Conservation (phyloP, 495 filamentous ascomycete genomes). For the Aspergillus nanangensis region DNA sequence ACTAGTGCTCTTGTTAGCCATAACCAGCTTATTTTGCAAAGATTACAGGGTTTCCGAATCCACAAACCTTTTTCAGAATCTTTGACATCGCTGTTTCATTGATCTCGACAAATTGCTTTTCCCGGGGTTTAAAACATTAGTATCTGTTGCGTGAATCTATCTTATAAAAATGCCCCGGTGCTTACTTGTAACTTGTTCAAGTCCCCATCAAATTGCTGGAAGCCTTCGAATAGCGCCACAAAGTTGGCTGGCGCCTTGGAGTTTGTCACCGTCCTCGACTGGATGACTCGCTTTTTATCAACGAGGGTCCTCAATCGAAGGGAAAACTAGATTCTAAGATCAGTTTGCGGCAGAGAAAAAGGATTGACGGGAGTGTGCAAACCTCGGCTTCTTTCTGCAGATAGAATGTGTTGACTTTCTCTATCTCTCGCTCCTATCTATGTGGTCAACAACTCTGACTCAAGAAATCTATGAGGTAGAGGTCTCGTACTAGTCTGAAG, state of each 20-base stretch:
- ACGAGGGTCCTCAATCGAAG: conserved; percentile 84
- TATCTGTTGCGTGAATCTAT: background rate
- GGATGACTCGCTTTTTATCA: conserved; percentile 88
- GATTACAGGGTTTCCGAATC: background rate
- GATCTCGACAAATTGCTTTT: conserved; percentile 91
- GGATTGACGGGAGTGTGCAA: conserved; percentile 12
- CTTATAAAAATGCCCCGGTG: background rate
- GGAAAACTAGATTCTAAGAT: conserved; percentile 62
- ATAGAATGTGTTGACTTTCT: conserved; percentile 98
- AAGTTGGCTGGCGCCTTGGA: conserved; percentile 89
- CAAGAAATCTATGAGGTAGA: background rate
- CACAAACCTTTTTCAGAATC: conserved; percentile 85
- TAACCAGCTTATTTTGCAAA: conserved; percentile 3
- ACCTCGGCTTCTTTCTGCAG: conserved; percentile 98
- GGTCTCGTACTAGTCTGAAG: conserved; percentile 72
- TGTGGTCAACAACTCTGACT: conserved; percentile 5
- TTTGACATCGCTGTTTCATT: conserved; percentile 97
- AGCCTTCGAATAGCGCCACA: conserved; percentile 88
- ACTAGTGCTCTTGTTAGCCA: conserved; percentile 44
- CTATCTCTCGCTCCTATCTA: conserved; percentile 84
- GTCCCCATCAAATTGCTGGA: conserved; percentile 94
- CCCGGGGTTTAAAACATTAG: conserved; percentile 1
- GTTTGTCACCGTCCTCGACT: conserved; percentile 65
- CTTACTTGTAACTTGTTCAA: conserved; percentile 84
- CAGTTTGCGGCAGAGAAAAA: background rate